These are phyloP conservation scores for Aquilaria agallochum DNA, from an alignment of 441 rosid species.

Conservation along the genomic window DNA sequence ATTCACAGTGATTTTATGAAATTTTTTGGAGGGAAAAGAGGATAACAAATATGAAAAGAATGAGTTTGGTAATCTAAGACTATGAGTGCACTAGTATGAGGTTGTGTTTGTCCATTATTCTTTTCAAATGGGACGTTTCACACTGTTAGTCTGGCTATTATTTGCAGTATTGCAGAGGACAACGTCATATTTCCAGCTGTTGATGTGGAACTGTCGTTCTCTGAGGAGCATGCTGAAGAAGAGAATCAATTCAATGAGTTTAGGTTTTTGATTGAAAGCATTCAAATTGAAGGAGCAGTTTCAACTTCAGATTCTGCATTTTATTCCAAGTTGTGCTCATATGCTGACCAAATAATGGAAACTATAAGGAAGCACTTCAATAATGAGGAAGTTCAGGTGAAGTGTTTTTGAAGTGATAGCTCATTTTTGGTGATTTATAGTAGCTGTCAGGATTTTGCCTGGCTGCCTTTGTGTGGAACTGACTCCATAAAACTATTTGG, in stretches of 20 bases:
- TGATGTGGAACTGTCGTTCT: conserved; percentile 55
- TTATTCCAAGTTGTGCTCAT: conserved; percentile 52
- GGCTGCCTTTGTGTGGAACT: too few relatives aligned
- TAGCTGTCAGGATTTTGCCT: conserved; percentile 4
- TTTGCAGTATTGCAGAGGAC: conserved; percentile 70
- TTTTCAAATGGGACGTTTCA: too few relatives aligned
- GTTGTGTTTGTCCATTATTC: too few relatives aligned
- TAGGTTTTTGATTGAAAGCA: conserved; percentile 57
- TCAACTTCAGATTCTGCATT: conserved; percentile 55
- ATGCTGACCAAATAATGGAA: conserved; percentile 68
- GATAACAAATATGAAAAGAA: too few relatives aligned
- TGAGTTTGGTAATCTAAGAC: too few relatives aligned
- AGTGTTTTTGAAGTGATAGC: conserved; percentile 11
- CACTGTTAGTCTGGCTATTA: background rate
- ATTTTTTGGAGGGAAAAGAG: too few relatives aligned
- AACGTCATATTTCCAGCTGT: conserved; percentile 75
- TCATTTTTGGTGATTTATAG: conserved; percentile 14
- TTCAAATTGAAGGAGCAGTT: conserved; percentile 54
- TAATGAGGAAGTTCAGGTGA: conserved; percentile 68
- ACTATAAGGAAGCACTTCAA: conserved; percentile 57
- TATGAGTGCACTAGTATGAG: too few relatives aligned
- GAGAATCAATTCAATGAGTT: conserved; percentile 53
- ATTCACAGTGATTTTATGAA: too few relatives aligned
- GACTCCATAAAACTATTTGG: too few relatives aligned
- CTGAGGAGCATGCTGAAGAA: conserved; percentile 66